Base-by-base conservation (phyloP, 2,329 filamentous ascomycete species). In the Truncatella angustata region DNA sequence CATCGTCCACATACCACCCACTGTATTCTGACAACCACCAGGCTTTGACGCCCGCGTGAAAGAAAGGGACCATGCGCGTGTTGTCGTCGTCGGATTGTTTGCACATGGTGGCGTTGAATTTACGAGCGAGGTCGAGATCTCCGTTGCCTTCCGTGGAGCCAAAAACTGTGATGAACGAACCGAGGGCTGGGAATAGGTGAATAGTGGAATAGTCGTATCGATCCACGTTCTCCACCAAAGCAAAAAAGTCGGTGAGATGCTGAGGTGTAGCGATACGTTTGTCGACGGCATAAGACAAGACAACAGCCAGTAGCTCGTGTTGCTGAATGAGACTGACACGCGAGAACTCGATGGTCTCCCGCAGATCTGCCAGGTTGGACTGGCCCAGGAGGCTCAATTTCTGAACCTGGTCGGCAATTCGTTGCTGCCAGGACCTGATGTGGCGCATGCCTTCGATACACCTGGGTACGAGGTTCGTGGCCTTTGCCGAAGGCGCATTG, bases 21-120 rank as follows among this genome's bases (percentile, higher is more conserved):
- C 90, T 94, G 70, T 97, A 97, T 64, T 97, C 91, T 28, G 90
- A 87, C 43, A 97, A 80, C 94, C 94, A 99, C 80, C 90, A 91
- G 4, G 87, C 83, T 50, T 84, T 81, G 11, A 92, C 80, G 3
- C 90, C 87, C 42, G 92, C 90, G 61, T 92, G 87, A 11, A 97
- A 79, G 60, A 86, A 87, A 14, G 86, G 77, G 35, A 96, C 68
- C 20, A 80, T 77, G 89, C 91, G 96, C 14, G 79, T 73, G 37
- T n/a, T n/a, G n/a, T 86, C 76, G 54, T 85, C 82, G 46, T 91
- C 88, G 42, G 82, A 74, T 16, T 81, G 79, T 34, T 81, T 79
- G 58, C 87, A 84, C 20, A 97, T 77, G 32, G 84, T 75, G 12
- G 78, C 71, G 64, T 96, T 85, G 1, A 97, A 71, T 35, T 84